A percentile compares a stretch with the other conserved stretches of the same genome.
These are phyloP conservation scores for Septoria linicola DNA, from an alignment of 2,329 filamentous ascomycete genomes.

Conservation along the genomic window DNA sequence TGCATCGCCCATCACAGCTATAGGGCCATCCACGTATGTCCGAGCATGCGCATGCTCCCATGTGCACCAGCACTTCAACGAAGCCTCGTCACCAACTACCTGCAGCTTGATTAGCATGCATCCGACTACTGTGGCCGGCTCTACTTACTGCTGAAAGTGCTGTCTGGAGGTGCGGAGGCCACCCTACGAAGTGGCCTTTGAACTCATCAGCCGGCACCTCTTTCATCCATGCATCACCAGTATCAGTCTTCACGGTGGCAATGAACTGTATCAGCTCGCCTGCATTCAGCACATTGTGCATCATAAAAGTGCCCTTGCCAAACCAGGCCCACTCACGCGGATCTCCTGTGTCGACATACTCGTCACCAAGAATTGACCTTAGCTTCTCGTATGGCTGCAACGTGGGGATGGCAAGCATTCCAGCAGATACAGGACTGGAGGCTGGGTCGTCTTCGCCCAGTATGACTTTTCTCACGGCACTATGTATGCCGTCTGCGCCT, in stretches of 20 bases:
- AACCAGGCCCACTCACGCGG: slow-evolving; percentile 16
- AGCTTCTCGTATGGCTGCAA: slow-evolving; percentile 20
- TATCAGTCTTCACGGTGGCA: slow-evolving; percentile 12
- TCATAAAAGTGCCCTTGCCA: slow-evolving; percentile 18
- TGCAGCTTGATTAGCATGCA: too few species aligned
- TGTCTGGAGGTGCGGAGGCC: slow-evolving; percentile 12
- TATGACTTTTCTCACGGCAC: slow-evolving; percentile 15
- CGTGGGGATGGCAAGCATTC: slow-evolving; percentile 14
- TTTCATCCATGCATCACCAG: slow-evolving; percentile 16
- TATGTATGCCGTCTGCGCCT: slow-evolving; percentile 22
- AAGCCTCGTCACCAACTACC: slow-evolving; percentile 6
- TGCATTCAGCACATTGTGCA: slow-evolving; percentile 19
- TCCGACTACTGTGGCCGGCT: too few species aligned
- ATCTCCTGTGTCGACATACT: slow-evolving; percentile 15
- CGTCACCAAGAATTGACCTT: slow-evolving; percentile 14
- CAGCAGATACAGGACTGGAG: slow-evolving; percentile 10
- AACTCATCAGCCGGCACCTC: slow-evolving; percentile 5
- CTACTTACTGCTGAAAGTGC: slow-evolving; percentile 11
- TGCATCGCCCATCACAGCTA: slow-evolving; percentile 65
- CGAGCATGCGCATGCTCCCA: slow-evolving; percentile 61
- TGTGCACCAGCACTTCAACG: slow-evolving; percentile 6
- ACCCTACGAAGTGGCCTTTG: slow-evolving; percentile 10
- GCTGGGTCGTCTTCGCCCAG: slow-evolving; percentile 19
- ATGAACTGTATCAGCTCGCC: slow-evolving; percentile 18
- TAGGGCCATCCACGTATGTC: slow-evolving; percentile 53